Conservation (phyloP, 441 rosid species). For the Erodium trifolium region DNA sequence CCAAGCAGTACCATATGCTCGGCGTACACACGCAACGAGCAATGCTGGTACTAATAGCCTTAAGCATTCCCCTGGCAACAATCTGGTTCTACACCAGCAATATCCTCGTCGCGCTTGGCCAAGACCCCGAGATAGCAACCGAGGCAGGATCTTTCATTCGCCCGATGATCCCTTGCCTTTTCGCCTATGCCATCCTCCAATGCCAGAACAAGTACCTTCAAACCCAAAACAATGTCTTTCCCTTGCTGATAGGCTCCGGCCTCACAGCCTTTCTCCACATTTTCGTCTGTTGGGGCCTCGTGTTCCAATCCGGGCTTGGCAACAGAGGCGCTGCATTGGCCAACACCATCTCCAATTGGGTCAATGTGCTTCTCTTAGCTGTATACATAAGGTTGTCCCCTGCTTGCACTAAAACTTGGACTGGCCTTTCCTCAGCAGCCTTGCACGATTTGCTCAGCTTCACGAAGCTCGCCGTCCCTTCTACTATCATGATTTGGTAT, state of each 20-base stretch:
- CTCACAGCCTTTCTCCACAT: conserved; percentile 37
- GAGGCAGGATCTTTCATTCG: conserved; percentile 41
- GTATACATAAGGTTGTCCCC: conserved; percentile 38
- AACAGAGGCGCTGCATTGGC: conserved; percentile 59
- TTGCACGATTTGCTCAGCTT: conserved; percentile 32
- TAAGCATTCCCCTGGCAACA: conserved; percentile 42
- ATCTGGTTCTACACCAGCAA: conserved; percentile 42
- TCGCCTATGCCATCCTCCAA: conserved; percentile 45
- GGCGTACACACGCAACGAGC: conserved; percentile 58
- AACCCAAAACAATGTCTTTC: conserved; percentile 45
- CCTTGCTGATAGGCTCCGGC: conserved; percentile 42
- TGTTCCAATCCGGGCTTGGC: conserved; percentile 39
- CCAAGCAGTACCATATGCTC: conserved; percentile 49
- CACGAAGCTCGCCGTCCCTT: conserved; percentile 50
- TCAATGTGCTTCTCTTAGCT: conserved; percentile 41
- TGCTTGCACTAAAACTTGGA: conserved; percentile 41
- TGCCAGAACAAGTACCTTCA: conserved; percentile 50
- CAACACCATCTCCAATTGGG: conserved; percentile 42
- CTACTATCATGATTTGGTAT: conserved; percentile 66
- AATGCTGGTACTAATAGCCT: conserved; percentile 38
- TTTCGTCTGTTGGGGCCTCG: conserved; percentile 44
- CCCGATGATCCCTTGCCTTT: conserved; percentile 55
- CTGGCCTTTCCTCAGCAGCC: conserved; percentile 47
- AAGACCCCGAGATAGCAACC: conserved; percentile 39
- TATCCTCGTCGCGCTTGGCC: conserved; percentile 39